phyloP scores from a whole-genome alignment of 768 basidiomycete species.

The Suillus ampliporus region DNA sequence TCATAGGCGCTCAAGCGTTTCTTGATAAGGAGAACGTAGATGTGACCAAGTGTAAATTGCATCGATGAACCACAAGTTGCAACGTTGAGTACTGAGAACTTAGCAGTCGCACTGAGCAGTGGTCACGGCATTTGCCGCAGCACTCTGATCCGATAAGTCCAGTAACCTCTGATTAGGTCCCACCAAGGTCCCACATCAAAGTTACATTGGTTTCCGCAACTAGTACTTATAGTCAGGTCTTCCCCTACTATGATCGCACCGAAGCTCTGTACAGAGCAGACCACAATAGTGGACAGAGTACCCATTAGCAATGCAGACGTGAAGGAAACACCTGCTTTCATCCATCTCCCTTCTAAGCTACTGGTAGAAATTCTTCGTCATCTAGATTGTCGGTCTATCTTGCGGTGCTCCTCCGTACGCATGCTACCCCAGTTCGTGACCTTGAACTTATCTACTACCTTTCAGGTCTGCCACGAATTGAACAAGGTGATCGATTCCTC shows the following conservation, averaged over 20 bases:
- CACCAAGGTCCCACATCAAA: too few relatives aligned
- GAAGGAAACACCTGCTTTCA: background rate
- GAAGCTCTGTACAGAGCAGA: background rate
- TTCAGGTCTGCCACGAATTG: slow-evolving; percentile 29
- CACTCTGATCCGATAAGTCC: too few relatives aligned
- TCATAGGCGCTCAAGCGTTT: too few relatives aligned
- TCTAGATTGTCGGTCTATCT: slow-evolving; percentile 7
- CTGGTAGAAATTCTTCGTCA: slow-evolving; percentile 8
- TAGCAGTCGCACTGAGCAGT: too few relatives aligned
- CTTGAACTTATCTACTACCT: background rate
- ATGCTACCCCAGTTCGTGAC: background rate
- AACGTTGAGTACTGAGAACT: too few relatives aligned
- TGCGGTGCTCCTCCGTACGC: slow-evolving; percentile 12
- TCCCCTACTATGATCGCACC: slow-evolving; percentile 3
- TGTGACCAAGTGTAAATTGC: too few relatives aligned
- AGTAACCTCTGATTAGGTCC: too few relatives aligned
- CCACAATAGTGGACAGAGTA: background rate
- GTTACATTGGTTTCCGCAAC: too few relatives aligned
- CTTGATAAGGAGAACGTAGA: too few relatives aligned
- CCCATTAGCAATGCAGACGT: background rate
- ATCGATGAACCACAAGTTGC: too few relatives aligned
- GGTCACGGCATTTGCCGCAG: too few relatives aligned
- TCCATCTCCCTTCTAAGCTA: slow-evolving; percentile 4
- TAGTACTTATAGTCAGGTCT: background rate
- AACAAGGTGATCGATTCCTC: slow-evolving; percentile 29